Evolutionary conservation across 257 asterid species (phyloP), one percentile per base, ranked within the genome.

Genomic region (Cordia subcordata): DNA sequence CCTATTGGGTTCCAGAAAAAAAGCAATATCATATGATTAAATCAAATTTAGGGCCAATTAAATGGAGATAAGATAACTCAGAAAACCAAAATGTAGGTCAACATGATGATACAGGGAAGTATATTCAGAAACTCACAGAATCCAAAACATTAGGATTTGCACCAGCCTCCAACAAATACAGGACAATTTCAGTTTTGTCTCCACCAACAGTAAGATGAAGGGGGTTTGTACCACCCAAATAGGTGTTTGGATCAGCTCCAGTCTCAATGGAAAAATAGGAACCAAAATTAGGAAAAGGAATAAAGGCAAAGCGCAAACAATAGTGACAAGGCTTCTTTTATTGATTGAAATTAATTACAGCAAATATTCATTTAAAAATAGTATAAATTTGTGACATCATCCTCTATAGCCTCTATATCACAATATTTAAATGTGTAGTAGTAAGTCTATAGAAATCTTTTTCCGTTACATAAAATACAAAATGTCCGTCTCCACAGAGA

Each of bases 161-260:
- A 4, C 47, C 47, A 14, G 12, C 15, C 5, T 42, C 10, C 47
- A 42, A 42, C 47, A 1, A 58, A 66, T 33, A 27, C 58, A 53
- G 32, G 10, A 68, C 27, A 21, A 53, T 40, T 54, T 55, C 55
- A 0, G 10, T 32, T 42, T 64, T 51, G 11, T 6, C 45, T 40
- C 56, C 23, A 6, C 16, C 16, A 11, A 57, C 73, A 12, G 67
- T 42, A 37, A 4, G 18, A 27, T 5, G 39, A 16, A 68, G 51
- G 4, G 73, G 67, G 14, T 20, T 44, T 46, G 23, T 9, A 14
- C 73, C 61, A 32, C 19, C 1, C 8, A 65, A 55, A 18, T 51
- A 13, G 17, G 5, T 13, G 39, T 67, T 54, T 32, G 67, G 73
- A 20, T 68, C 53, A 17, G 73, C 67, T 60, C 67, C 67, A 42